A percentile compares a stretch with the other conserved stretches of the same genome.
Conservation (phyloP, 228 moss, liverwort and hornwort genomes). For the Sphagnum fallax region DNA sequence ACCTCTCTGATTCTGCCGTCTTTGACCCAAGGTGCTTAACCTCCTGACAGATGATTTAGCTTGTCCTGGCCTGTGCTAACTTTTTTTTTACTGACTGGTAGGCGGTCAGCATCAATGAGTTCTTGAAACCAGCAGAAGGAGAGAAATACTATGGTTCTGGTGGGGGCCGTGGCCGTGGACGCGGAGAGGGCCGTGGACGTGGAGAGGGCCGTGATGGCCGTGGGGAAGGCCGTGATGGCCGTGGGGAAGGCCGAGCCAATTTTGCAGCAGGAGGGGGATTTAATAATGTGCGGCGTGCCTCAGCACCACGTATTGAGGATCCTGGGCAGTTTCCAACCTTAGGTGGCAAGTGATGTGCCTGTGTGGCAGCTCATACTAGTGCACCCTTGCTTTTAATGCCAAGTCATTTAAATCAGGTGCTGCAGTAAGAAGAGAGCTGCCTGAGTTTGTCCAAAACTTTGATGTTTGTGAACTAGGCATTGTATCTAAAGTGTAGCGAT, state of each 20-base stretch:
- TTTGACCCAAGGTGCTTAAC: no score
- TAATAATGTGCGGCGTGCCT: conserved; percentile 19
- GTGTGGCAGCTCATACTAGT: neutral
- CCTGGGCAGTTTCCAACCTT: conserved; percentile 48
- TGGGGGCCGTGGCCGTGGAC: conserved; percentile 32
- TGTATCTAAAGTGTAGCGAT: no score
- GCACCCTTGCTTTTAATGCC: conserved; percentile 10
- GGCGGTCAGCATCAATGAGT: conserved; percentile 52
- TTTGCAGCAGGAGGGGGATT: conserved; percentile 8
- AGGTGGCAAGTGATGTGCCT: conserved; percentile 30
- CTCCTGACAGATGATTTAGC: neutral
- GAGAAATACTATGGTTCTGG: conserved; percentile 25
- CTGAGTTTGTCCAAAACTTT: conserved; percentile 13
- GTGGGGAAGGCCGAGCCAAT: neutral
- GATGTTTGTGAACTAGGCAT: conserved; percentile 13
- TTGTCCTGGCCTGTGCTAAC: neutral
- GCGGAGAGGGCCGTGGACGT: conserved; percentile 23
- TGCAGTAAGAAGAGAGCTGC: conserved; percentile 14
- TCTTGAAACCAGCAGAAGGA: conserved; percentile 40
- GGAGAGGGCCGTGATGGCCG: conserved; percentile 42
- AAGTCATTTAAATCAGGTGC: neutral
- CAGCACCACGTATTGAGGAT: conserved; percentile 53
- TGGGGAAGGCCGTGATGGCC: conserved; percentile 18
- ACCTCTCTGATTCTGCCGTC: neutral
- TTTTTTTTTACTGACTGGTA: neutral